These are phyloP conservation scores for Phytophthora cryptogea DNA, from an alignment of 352 stramenopile genomes.

Conservation along the genomic window DNA sequence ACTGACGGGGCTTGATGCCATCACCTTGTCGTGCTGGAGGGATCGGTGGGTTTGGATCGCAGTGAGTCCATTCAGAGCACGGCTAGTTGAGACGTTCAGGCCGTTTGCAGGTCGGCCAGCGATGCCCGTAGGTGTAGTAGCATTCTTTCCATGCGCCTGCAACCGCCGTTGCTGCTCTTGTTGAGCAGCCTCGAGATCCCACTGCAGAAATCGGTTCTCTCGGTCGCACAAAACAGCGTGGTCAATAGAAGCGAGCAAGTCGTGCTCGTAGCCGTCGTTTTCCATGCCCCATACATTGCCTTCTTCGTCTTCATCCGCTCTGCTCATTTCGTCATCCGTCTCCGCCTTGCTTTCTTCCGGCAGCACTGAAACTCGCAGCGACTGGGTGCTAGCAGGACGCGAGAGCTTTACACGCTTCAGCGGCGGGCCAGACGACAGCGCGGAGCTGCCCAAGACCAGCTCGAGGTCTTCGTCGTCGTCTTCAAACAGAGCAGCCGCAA, in stretches of 20 bases:
- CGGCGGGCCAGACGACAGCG: constrained; percentile 23
- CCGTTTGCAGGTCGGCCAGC: constrained; percentile 12
- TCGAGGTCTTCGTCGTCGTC: constrained; percentile 51
- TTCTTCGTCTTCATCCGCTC: constrained; percentile 54
- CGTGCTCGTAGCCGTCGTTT: constrained; percentile 69
- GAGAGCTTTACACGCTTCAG: constrained; percentile 41
- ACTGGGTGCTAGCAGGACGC: constrained; percentile 8
- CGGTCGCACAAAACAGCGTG: constrained; percentile 80
- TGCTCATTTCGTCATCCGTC: constrained; percentile 43
- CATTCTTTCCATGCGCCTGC: constrained; percentile 21
- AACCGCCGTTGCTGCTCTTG: constrained; percentile 38
- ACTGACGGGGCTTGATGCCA: constrained; percentile 58
- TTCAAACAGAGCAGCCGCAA: constrained; percentile 54
- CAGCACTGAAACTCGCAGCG: constrained; percentile 19
- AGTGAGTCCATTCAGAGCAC: constrained; percentile 18
- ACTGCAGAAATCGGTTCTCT: constrained; percentile 82
- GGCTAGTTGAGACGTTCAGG: constrained; percentile 16
- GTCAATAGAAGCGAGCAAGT: constrained; percentile 77
- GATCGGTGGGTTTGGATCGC: constrained; percentile 28
- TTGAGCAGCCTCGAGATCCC: constrained; percentile 64
- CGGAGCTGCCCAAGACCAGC: constrained; percentile 16
- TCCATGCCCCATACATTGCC: constrained; percentile 76
- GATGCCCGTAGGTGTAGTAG: constrained; percentile 14
- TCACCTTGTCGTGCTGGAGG: constrained; percentile 42
- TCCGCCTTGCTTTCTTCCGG: constrained; percentile 24